A percentile compares a stretch with the other conserved stretches of the same genome.
These are phyloP conservation scores for Suillus occidentalis DNA, from an alignment of 768 basidiomycete species.

Conservation along the genomic window DNA sequence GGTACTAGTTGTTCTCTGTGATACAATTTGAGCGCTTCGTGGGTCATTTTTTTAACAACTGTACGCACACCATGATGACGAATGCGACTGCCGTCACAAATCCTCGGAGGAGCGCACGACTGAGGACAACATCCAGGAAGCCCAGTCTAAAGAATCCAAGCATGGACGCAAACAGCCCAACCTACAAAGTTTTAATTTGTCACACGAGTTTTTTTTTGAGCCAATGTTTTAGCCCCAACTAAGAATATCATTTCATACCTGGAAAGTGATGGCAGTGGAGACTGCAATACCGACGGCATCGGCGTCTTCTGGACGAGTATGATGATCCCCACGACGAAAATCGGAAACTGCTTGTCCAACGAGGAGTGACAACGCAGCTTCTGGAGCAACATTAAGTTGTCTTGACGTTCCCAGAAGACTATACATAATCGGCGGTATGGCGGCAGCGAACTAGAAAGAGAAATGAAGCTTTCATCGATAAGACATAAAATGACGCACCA, in stretches of 20 bases:
- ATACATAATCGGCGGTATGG: slow-evolving; percentile 86
- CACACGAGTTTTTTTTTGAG: background rate
- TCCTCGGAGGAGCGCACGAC: slow-evolving; percentile 83
- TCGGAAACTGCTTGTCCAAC: slow-evolving; percentile 85
- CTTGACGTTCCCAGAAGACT: slow-evolving; percentile 85
- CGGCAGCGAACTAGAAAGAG: slow-evolving; percentile 66
- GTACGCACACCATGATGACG: slow-evolving; percentile 77
- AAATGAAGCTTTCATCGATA: background rate
- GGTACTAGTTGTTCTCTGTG: slow-evolving; percentile 80
- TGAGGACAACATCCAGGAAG: slow-evolving; percentile 91
- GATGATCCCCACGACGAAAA: slow-evolving; percentile 51
- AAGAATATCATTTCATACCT: slow-evolving; percentile 53
- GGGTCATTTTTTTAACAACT: background rate
- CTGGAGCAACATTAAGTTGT: slow-evolving; percentile 83
- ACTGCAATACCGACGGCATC: slow-evolving; percentile 64
- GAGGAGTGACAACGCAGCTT: slow-evolving; percentile 84
- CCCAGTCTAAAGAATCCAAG: slow-evolving; percentile 88
- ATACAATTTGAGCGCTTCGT: background rate
- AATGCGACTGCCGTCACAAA: slow-evolving; percentile 85
- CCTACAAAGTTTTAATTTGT: slow-evolving; percentile 39
- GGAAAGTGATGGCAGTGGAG: slow-evolving; percentile 80
- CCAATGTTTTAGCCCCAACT: background rate
- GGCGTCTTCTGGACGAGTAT: slow-evolving; percentile 38
- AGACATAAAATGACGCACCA: slow-evolving; percentile 49
- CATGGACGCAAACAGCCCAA: slow-evolving; percentile 80